Percentiles rank a stretch among this genome's conserved stretches.
These are phyloP conservation scores for Podospora anserina DNA, from an alignment of 495 filamentous ascomycete genomes.

Conservation along the genomic window DNA sequence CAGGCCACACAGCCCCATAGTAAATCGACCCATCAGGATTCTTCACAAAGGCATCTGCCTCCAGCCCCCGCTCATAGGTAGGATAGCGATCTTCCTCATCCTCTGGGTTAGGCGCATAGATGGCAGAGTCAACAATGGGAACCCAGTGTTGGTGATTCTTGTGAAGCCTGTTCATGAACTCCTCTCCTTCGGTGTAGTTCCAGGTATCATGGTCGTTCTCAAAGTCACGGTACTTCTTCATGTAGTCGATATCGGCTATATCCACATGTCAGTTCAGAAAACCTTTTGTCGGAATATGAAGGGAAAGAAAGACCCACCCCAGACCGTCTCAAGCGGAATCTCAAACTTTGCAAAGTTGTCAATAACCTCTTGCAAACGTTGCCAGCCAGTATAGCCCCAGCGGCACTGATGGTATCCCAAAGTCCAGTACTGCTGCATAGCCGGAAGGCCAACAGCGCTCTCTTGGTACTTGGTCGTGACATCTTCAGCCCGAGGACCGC, in stretches of 20 bases:
- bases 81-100: slow-evolving; percentile 69
- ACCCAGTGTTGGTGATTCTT: slow-evolving; percentile 68
- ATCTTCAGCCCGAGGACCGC: slow-evolving; percentile 66
- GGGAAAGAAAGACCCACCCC: slow-evolving; percentile 37
- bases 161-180: slow-evolving; percentile 66
- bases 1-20: slow-evolving; percentile 84
- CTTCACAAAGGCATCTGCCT: slow-evolving; percentile 63
- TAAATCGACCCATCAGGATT: slow-evolving; percentile 68
- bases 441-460: slow-evolving; percentile 65
- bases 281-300: neutral
- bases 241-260: slow-evolving; percentile 72
- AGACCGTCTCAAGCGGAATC: slow-evolving; percentile 81
- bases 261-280: neutral
- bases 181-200: slow-evolving; percentile 58
- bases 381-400: slow-evolving; percentile 78
- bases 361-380: slow-evolving; percentile 70
- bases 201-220: slow-evolving; percentile 69
- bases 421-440: slow-evolving; percentile 86
- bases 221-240: slow-evolving; percentile 66
- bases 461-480: slow-evolving; percentile 69
- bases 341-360: slow-evolving; percentile 65
- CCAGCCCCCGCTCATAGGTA: slow-evolving; percentile 64
- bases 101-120: slow-evolving; percentile 72
- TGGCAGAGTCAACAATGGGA: slow-evolving; percentile 79
- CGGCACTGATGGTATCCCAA: slow-evolving; percentile 84